Conservation (phyloP, 768 basidiomycete genomes). For the Vararia minispora region DNA sequence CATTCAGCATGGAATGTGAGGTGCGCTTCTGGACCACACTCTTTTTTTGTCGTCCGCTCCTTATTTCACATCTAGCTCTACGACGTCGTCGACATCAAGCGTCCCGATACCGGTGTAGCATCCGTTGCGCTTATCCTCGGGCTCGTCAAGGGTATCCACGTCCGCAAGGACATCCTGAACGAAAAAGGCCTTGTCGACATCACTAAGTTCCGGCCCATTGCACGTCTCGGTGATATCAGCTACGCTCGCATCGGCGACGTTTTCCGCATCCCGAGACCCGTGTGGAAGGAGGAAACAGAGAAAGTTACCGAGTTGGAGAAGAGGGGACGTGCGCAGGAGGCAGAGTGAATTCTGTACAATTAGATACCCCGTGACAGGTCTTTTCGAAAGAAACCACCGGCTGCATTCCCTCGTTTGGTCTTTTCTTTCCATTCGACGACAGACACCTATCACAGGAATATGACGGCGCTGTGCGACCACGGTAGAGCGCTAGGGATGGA, state of each 20-base stretch:
- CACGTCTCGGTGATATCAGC: conserved; percentile 28
- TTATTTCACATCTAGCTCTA: conserved; percentile 12
- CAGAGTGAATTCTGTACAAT: too few relatives aligned
- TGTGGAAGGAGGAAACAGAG: conserved; percentile 14
- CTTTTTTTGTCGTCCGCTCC: not conserved
- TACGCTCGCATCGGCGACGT: conserved; percentile 20
- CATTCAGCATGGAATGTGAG: conserved; percentile 38
- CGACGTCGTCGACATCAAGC: conserved; percentile 23
- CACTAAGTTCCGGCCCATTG: conserved; percentile 24
- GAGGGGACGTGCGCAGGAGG: too few relatives aligned
- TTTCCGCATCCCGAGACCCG: conserved; percentile 15
- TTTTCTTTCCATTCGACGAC: too few relatives aligned
- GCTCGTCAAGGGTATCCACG: conserved; percentile 28
- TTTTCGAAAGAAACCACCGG: too few relatives aligned
- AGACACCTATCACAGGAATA: too few relatives aligned
- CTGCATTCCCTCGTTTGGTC: too few relatives aligned
- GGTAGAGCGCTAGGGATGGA: too few relatives aligned
- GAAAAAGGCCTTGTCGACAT: conserved; percentile 25
- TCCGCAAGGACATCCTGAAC: conserved; percentile 29
- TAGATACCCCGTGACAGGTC: too few relatives aligned
- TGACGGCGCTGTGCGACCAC: too few relatives aligned
- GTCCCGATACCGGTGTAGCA: conserved; percentile 18
- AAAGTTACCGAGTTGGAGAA: too few relatives aligned
- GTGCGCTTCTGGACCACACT: conserved; percentile 10
- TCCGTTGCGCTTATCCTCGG: conserved; percentile 26